Percentiles rank a stretch among this genome's conserved stretches.
These are phyloP conservation scores for Sphaerosporella brunnea DNA, from an alignment of 495 filamentous ascomycete genomes.

Conservation along the genomic window DNA sequence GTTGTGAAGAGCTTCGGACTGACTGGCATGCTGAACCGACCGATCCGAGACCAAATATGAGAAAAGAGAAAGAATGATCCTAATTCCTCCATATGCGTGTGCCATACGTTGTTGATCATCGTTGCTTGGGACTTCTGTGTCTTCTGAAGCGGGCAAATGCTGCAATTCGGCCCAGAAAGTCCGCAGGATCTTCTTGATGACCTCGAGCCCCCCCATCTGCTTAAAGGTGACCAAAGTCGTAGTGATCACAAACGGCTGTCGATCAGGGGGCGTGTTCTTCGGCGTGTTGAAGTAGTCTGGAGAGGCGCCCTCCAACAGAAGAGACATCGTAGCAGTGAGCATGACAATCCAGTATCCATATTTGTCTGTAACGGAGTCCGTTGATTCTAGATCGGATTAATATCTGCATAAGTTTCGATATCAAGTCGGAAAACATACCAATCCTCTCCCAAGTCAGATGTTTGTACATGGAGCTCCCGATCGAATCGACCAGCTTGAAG, in stretches of 20 bases:
- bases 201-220: slow-evolving; percentile 52
- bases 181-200: slow-evolving; percentile 53
- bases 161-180: slow-evolving; percentile 54
- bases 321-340: slow-evolving; percentile 53
- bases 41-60: slow-evolving; percentile 56
- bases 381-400: slow-evolving; percentile 22
- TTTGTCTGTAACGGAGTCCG: slow-evolving; percentile 28
- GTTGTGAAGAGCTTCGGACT: slow-evolving; percentile 43
- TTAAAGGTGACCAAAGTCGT: slow-evolving; percentile 75
- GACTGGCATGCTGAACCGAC: slow-evolving; percentile 53
- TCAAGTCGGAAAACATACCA: slow-evolving; percentile 8
- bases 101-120: slow-evolving; percentile 34
- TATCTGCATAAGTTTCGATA: too few relatives aligned
- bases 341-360: slow-evolving; percentile 69
- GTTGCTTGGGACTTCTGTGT: slow-evolving; percentile 28
- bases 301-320: slow-evolving; percentile 49
- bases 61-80: slow-evolving; percentile 73
- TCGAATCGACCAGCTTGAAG: slow-evolving; percentile 52
- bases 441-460: slow-evolving; percentile 25
- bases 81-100: slow-evolving; percentile 50
- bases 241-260: slow-evolving; percentile 43
- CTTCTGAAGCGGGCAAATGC: slow-evolving; percentile 26
- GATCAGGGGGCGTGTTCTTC: slow-evolving; percentile 39
- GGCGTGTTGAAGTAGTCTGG: slow-evolving; percentile 23
- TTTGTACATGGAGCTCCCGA: slow-evolving; percentile 45